Evolutionary conservation across 2,329 filamentous ascomycete genomes (phyloP).

Genomic region (Pseudogymnoascus sp.): DNA sequence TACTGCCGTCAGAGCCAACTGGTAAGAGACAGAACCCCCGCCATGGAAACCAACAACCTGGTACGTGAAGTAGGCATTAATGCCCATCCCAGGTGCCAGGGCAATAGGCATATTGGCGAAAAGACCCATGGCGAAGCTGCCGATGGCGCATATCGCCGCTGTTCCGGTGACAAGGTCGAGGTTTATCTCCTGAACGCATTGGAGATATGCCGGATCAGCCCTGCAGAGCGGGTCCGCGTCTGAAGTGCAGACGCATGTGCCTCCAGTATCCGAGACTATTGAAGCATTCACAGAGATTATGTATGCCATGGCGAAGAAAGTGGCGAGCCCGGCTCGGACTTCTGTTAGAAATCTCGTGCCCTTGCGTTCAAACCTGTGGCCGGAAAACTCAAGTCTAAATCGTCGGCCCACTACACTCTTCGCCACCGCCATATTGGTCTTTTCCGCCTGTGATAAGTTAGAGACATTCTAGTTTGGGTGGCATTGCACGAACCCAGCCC

Average conservation of each 20-base stretch:
- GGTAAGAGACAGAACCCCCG: constrained; percentile 62
- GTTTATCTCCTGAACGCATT: constrained; percentile 46
- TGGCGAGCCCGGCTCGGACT: constrained; percentile 72
- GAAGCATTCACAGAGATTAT: constrained; percentile 50
- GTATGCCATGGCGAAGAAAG: constrained; percentile 60
- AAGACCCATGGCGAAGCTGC: constrained; percentile 75
- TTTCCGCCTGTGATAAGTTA: not conserved
- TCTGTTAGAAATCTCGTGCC: constrained; percentile 75
- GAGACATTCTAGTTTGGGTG: not conserved
- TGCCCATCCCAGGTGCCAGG: constrained; percentile 66
- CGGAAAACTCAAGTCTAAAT: constrained; percentile 75
- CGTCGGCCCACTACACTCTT: constrained; percentile 57
- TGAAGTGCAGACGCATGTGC: constrained; percentile 63
- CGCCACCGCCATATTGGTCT: constrained; percentile 40
- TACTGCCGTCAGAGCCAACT: constrained; percentile 72
- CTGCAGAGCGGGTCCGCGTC: constrained; percentile 46
- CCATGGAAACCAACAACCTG: constrained; percentile 69
- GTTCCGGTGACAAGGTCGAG: constrained; percentile 76
- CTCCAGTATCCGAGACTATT: constrained; percentile 37
- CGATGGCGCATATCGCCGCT: constrained; percentile 70
- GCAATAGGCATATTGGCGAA: constrained; percentile 69
- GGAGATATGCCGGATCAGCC: constrained; percentile 48
- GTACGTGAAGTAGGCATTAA: constrained; percentile 84
- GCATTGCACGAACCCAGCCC: not conserved
- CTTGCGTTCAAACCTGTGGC: constrained; percentile 50